These are phyloP conservation scores for Penicillium roqueforti DNA, from an alignment of 495 filamentous ascomycete species.

Conservation along the genomic window DNA sequence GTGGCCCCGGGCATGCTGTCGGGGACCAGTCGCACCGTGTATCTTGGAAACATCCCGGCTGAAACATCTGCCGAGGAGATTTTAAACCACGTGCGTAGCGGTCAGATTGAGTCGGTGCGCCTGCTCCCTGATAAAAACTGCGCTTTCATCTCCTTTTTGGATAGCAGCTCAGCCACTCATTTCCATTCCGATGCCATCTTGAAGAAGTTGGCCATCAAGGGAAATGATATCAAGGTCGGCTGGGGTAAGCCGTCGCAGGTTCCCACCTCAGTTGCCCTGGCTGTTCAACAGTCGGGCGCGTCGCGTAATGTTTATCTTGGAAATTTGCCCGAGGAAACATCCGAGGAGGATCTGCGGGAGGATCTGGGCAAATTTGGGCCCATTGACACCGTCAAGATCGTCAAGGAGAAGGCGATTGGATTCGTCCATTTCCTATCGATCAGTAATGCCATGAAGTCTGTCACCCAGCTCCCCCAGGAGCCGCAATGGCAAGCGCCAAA, in stretches of 20 bases:
- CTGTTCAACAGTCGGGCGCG: conserved; percentile 94
- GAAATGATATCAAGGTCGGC: conserved; percentile 98
- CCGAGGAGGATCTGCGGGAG: conserved; percentile 88
- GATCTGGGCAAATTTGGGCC: conserved; percentile 95
- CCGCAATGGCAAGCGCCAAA: conserved; percentile 92
- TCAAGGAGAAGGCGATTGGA: conserved; percentile 95
- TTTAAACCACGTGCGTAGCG: conserved; percentile 91
- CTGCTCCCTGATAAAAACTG: conserved; percentile 98
- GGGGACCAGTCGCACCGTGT: conserved; percentile 92
- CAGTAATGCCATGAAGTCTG: conserved; percentile 98
- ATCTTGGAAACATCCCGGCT: conserved; percentile 94
- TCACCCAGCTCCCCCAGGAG: conserved; percentile 93
- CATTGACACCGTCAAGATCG: conserved; percentile 96
- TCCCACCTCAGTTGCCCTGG: conserved; percentile 90
- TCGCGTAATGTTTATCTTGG: conserved; percentile 98
- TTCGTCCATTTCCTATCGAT: conserved; percentile 98
- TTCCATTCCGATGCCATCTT: conserved; percentile 99
- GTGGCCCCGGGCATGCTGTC: conserved; percentile 77
- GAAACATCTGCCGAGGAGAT: conserved; percentile 99
- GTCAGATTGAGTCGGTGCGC: conserved; percentile 96
- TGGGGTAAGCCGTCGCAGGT: conserved; percentile 99
- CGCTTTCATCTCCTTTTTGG: conserved; percentile 97
- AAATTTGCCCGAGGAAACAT: conserved; percentile 83
- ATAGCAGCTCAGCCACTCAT: conserved; percentile 93
- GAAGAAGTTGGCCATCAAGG: conserved; percentile 97